Evolutionary conservation across 2,329 filamentous ascomycete genomes (phyloP).

Genomic region (Nemania bipapillata): DNA sequence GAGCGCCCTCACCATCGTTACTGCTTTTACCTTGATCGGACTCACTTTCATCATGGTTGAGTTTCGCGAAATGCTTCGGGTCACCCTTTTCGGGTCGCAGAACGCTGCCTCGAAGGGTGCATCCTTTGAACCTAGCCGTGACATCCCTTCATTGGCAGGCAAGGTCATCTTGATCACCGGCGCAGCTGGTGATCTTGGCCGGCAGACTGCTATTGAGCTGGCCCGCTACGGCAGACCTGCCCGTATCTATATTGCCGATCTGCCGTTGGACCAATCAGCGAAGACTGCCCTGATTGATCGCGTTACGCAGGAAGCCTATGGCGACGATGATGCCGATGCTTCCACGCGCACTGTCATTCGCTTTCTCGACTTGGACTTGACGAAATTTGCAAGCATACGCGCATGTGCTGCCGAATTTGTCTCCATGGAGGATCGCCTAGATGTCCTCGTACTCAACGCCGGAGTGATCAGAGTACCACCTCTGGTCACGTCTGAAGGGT

Average conservation of each 20-base stretch:
- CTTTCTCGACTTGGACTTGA: constrained; percentile 15
- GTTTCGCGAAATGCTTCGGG: constrained; percentile 5
- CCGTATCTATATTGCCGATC: constrained; percentile 38
- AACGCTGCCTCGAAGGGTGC: constrained; percentile 24
- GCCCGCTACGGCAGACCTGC: constrained; percentile 33
- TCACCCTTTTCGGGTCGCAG: constrained; percentile 34
- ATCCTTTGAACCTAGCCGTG: constrained; percentile 27
- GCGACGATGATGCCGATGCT: not conserved
- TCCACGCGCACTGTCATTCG: not conserved
- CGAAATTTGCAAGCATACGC: constrained; percentile 51
- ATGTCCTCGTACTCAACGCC: constrained; percentile 51
- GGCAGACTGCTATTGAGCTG: constrained; percentile 34
- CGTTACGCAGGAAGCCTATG: constrained; percentile 28
- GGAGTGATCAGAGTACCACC: constrained; percentile 54
- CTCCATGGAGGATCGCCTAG: constrained; percentile 48
- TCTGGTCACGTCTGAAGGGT: constrained; percentile 54
- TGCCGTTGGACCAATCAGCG: constrained; percentile 25
- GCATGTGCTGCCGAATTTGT: constrained; percentile 49
- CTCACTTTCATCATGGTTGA: constrained; percentile 5
- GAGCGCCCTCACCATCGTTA: not conserved
- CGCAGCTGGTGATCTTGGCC: constrained; percentile 24
- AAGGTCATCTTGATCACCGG: constrained; percentile 34
- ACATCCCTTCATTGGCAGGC: constrained; percentile 31
- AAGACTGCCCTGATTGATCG: constrained; percentile 23
- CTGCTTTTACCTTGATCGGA: not conserved